Evolutionary conservation across 2,329 filamentous ascomycete species (phyloP).

Genomic region (Neopestalotiopsis sp.): DNA sequence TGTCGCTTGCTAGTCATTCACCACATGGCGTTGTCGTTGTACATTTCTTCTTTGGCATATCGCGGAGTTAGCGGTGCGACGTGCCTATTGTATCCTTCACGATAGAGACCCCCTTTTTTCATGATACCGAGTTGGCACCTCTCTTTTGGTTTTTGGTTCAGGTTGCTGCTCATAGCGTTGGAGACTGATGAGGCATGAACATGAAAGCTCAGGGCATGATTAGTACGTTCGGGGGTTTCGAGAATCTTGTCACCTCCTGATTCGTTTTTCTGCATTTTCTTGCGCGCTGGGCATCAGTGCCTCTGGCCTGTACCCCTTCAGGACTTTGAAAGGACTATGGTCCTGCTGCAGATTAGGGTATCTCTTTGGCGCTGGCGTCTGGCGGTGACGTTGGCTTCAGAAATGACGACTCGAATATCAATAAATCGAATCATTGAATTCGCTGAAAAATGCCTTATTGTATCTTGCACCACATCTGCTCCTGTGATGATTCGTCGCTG

Average conservation of each 20-base stretch:
- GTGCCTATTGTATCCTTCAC: conserved; percentile 1
- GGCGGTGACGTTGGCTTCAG: too few species aligned
- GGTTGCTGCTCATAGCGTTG: neutral
- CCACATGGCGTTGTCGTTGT: neutral
- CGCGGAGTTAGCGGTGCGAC: neutral
- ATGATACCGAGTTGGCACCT: neutral
- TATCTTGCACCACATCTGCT: too few species aligned
- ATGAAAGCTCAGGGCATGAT: neutral
- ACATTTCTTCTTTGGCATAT: conserved; percentile 1
- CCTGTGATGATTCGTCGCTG: too few species aligned
- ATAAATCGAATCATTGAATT: too few species aligned
- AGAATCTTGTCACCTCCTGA: neutral
- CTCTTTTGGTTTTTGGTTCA: neutral
- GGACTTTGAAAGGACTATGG: neutral
- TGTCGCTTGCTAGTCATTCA: neutral
- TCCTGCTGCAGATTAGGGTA: too few species aligned
- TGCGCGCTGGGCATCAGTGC: neutral
- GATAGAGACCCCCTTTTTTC: neutral
- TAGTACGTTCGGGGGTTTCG: neutral
- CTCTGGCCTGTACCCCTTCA: neutral
- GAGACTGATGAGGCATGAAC: neutral
- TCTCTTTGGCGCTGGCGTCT: too few species aligned
- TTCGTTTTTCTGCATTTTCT: neutral
- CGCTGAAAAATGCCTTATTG: too few species aligned
- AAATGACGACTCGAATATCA: too few species aligned